A percentile compares a stretch with the other conserved stretches of the same genome.
Conservation (phyloP, 2,329 filamentous ascomycete genomes). For the Fusarium subglutinans region DNA sequence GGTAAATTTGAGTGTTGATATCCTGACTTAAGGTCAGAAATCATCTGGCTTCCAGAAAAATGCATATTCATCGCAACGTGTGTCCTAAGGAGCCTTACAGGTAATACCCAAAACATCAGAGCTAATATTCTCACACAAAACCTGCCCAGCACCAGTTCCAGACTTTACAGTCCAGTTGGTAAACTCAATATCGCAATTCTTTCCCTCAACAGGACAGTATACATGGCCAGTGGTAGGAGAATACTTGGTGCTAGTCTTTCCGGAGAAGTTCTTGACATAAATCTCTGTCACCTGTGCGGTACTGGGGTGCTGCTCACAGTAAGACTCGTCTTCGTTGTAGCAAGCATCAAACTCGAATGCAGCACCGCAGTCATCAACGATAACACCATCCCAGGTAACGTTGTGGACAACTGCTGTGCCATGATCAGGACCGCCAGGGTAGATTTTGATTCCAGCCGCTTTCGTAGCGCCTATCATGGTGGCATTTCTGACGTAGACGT, state of each 20-base stretch:
- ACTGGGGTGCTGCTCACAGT: background rate
- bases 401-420: background rate
- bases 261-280: background rate
- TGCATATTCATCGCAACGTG: background rate
- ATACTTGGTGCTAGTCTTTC: background rate
- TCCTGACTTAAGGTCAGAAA: fast-evolving
- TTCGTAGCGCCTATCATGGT: background rate
- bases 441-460: background rate
- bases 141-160: background rate
- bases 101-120: background rate
- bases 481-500: background rate
- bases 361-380: background rate
- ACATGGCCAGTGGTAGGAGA: background rate
- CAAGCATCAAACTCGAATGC: background rate
- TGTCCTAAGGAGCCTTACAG: background rate
- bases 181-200: background rate
- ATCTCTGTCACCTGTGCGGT: background rate
- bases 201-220: background rate
- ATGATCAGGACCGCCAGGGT: background rate
- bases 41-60: fast-evolving
- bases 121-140: background rate
- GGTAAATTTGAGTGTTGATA: no score
- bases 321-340: background rate
- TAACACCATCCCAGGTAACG: background rate
- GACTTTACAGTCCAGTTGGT: background rate